A percentile compares a stretch with the other conserved stretches of the same genome.
Evolutionary conservation across 805 yeast species (phyloP).

Genomic region (Alloascoidea hylecoeti): DNA sequence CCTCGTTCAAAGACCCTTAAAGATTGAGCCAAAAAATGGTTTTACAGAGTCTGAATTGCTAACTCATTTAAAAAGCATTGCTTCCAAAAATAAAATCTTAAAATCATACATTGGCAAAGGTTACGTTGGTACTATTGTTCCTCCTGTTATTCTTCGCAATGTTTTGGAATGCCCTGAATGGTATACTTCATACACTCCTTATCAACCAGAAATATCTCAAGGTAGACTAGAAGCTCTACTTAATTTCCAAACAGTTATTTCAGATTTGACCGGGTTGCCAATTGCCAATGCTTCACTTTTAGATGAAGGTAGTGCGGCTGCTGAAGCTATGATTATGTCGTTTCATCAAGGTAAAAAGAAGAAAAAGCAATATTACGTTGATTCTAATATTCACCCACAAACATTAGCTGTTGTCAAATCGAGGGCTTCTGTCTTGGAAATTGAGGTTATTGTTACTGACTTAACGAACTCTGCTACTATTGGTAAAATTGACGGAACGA

Average conservation of each 20-base stretch:
- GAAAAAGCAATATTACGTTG: constrained; percentile 56
- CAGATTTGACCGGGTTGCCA: constrained; percentile 88
- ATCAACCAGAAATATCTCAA: constrained; percentile 96
- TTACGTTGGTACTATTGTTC: constrained; percentile 79
- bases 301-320: constrained; percentile 97
- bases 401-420: constrained; percentile 68
- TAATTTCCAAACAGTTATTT: constrained; percentile 84
- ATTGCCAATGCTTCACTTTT: constrained; percentile 88
- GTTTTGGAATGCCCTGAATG: constrained; percentile 90
- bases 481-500: constrained; percentile 17
- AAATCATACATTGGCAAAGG: constrained; percentile 87
- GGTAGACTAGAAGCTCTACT: constrained; percentile 85
- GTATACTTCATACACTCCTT: constrained; percentile 98
- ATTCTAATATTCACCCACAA: constrained; percentile 68
- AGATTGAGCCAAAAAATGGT: constrained; percentile 58
- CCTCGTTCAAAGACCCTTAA: constrained; percentile 50
- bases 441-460: constrained; percentile 47
- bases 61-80: constrained; percentile 49
- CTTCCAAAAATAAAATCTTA: constrained; percentile 58
- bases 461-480: constrained; percentile 28
- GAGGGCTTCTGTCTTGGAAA: constrained; percentile 63
- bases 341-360: constrained; percentile 56
- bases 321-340: constrained; percentile 87
- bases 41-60: constrained; percentile 74
- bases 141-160: constrained; percentile 89